A percentile compares a stretch with the other conserved stretches of the same genome.
Evolutionary conservation across 805 yeast species (phyloP).

Genomic region (Scheffersomyces amazonensis): DNA sequence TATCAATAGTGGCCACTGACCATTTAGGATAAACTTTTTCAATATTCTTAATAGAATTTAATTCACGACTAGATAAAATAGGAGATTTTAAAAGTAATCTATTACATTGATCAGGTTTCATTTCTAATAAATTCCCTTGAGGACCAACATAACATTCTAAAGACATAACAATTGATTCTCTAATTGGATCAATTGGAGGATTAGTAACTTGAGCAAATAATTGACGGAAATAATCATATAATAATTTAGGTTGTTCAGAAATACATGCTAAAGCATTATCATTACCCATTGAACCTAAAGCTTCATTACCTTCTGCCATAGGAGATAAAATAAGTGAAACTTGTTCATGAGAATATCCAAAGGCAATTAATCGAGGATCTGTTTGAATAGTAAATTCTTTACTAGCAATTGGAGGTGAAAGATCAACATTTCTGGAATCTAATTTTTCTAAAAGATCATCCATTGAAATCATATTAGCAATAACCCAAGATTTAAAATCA

Average conservation of each 20-base stretch:
- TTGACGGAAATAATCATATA: slow-evolving; percentile 93
- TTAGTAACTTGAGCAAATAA: slow-evolving; percentile 97
- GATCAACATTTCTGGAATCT: slow-evolving; percentile 30
- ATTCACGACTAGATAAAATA: slow-evolving; percentile 68
- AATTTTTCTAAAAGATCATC: slow-evolving; percentile 69
- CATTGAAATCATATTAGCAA: slow-evolving; percentile 81
- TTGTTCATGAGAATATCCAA: slow-evolving; percentile 95
- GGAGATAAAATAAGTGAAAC: slow-evolving; percentile 80
- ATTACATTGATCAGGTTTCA: slow-evolving; percentile 90
- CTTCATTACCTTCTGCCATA: slow-evolving; percentile 95
- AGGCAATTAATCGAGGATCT: slow-evolving; percentile 81
- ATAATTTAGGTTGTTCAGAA: slow-evolving; percentile 85
- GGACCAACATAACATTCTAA: slow-evolving; percentile 97
- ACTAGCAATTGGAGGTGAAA: slow-evolving; percentile 16
- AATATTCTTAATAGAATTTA: slow-evolving; percentile 71
- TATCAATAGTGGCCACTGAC: slow-evolving; percentile 80
- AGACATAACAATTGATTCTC: slow-evolving; percentile 96
- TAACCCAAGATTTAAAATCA: slow-evolving; percentile 93
- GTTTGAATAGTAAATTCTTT: slow-evolving; percentile 52
- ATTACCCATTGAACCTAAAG: slow-evolving; percentile 98
- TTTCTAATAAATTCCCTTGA: slow-evolving; percentile 93
- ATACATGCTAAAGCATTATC: slow-evolving; percentile 94
- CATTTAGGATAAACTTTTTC: slow-evolving; percentile 78
- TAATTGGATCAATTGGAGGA: slow-evolving; percentile 97
- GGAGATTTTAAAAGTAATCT: slow-evolving; percentile 83